A percentile compares a stretch with the other conserved stretches of the same genome.
Conservation (phyloP, 208 protist species). For the Angomonas deanei region DNA sequence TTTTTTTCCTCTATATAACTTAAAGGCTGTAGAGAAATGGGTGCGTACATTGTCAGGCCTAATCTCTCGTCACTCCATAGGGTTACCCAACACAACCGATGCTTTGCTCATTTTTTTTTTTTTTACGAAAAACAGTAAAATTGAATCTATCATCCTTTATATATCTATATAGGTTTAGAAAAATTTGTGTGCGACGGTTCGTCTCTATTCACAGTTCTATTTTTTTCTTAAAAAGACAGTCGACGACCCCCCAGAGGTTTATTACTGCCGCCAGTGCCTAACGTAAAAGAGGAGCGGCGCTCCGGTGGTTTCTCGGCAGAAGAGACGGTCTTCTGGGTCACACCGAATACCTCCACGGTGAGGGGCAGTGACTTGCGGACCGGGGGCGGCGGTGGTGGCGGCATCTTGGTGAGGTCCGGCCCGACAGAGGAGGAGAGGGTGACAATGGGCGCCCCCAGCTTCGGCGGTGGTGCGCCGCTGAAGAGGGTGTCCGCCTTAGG, state of each 20-base stretch:
- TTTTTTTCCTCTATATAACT: no score
- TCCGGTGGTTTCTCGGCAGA: not conserved
- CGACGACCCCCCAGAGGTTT: slow-evolving; percentile 2
- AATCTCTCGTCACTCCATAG: no score
- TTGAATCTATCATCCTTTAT: no score
- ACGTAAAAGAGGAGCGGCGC: slow-evolving; percentile 6
- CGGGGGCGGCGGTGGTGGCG: slow-evolving; percentile 24
- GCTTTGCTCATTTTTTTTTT: no score
- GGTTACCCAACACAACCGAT: no score
- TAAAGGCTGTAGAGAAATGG: no score
- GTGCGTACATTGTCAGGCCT: no score
- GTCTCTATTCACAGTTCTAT: not conserved
- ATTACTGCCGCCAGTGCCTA: not conserved
- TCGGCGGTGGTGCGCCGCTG: not conserved
- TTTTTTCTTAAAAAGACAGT: slow-evolving; percentile 19
- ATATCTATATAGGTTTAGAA: no score
- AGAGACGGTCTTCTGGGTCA: not conserved
- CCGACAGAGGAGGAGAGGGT: slow-evolving; percentile 8
- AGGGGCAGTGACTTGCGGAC: not conserved
- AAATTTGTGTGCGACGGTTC: not conserved
- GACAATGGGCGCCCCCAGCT: not conserved
- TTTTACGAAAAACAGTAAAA: no score
- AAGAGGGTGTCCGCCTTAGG: not conserved
- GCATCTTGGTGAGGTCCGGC: slow-evolving; percentile 24
- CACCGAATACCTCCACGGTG: slow-evolving; percentile 1